A percentile compares a stretch with the other conserved stretches of the same genome.
Conservation (phyloP, 306 rosid genomes). For the Fagus sylvatica region DNA sequence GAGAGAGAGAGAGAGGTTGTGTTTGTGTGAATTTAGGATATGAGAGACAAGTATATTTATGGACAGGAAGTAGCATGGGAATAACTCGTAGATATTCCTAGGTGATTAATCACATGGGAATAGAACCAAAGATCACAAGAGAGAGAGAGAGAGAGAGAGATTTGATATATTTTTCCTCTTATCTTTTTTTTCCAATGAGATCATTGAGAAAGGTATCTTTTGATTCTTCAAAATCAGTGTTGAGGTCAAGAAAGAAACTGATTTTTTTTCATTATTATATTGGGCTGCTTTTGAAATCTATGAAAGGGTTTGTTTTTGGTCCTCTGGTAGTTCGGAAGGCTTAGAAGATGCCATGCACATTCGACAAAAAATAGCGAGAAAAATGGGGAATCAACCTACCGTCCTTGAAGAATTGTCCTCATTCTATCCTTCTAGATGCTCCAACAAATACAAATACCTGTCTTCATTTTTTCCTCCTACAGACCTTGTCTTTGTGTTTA, state of each 20-base stretch:
- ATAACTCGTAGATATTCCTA: slow-evolving; percentile 41
- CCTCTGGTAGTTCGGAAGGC: slow-evolving; percentile 58
- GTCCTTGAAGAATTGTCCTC: slow-evolving; percentile 51
- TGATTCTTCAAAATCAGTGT: slow-evolving; percentile 53
- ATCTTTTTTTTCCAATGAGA: slow-evolving; percentile 19
- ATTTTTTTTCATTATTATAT: slow-evolving; percentile 32
- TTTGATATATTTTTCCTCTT: not conserved
- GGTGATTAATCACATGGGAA: slow-evolving; percentile 49
- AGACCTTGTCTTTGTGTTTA: slow-evolving; percentile 31
- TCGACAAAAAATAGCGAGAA: slow-evolving; percentile 67
- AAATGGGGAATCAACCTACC: slow-evolving; percentile 74
- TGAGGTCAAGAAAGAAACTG: slow-evolving; percentile 48
- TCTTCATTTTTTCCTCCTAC: slow-evolving; percentile 8
- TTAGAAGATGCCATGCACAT: slow-evolving; percentile 62
- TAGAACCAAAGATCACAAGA: slow-evolving; percentile 44
- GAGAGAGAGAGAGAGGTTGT: slow-evolving; percentile 8
- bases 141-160: slow-evolving; percentile 20
- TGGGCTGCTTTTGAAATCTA: slow-evolving; percentile 33
- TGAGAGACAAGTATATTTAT: slow-evolving; percentile 35
- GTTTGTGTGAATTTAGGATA: slow-evolving; percentile 29
- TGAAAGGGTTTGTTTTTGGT: slow-evolving; percentile 25
- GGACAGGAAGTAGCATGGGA: slow-evolving; percentile 3
- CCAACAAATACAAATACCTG: not conserved
- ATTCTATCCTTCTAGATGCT: slow-evolving; percentile 22
- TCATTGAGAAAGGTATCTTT: slow-evolving; percentile 75